A percentile compares a stretch with the other conserved stretches of the same genome.
phyloP scores from a whole-genome alignment of 2,329 filamentous ascomycete genomes.

The Gnomoniopsis sp. region DNA sequence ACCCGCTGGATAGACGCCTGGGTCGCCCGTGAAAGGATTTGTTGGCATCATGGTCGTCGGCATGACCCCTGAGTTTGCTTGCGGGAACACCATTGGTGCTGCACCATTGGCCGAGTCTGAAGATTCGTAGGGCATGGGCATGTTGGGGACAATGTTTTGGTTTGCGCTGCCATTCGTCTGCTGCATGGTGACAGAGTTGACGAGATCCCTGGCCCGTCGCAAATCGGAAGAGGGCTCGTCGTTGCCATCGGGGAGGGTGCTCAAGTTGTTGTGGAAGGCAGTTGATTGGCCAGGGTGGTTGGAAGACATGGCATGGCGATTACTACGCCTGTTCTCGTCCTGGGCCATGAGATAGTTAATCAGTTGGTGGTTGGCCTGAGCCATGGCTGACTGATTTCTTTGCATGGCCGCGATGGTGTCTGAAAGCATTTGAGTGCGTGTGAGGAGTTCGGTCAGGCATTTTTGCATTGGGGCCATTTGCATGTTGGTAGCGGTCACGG shows the following conservation, averaged over 20 bases:
- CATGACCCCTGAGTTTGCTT: constrained; percentile 39
- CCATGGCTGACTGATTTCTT: constrained; percentile 41
- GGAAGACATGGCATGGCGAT: constrained; percentile 35
- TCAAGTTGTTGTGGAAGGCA: constrained; percentile 38
- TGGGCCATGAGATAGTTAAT: constrained; percentile 52
- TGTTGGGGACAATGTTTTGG: constrained; percentile 43
- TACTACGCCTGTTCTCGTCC: constrained; percentile 42
- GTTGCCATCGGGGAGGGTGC: constrained; percentile 41
- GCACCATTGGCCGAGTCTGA: constrained; percentile 48
- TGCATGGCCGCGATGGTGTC: constrained; percentile 58
- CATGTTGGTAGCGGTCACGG: constrained; percentile 84
- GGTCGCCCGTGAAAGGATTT: constrained; percentile 51
- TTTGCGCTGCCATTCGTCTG: constrained; percentile 49
- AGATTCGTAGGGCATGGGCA: constrained; percentile 52
- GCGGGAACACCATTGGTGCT: constrained; percentile 51
- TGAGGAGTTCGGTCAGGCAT: constrained; percentile 77
- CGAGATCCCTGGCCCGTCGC: constrained; percentile 53
- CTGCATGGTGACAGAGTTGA: constrained; percentile 42
- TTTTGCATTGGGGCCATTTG: constrained; percentile 79
- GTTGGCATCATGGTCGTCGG: constrained; percentile 44
- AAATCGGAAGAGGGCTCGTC: constrained; percentile 49
- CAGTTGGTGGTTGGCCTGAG: constrained; percentile 54
- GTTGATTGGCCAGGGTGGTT: constrained; percentile 34
- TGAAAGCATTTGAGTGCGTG: constrained; percentile 60
- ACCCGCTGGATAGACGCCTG: constrained; percentile 86